Percentiles rank a stretch among this genome's conserved stretches.
Conservation (phyloP, 2,329 filamentous ascomycete genomes). For the Myriangium duriaei region DNA sequence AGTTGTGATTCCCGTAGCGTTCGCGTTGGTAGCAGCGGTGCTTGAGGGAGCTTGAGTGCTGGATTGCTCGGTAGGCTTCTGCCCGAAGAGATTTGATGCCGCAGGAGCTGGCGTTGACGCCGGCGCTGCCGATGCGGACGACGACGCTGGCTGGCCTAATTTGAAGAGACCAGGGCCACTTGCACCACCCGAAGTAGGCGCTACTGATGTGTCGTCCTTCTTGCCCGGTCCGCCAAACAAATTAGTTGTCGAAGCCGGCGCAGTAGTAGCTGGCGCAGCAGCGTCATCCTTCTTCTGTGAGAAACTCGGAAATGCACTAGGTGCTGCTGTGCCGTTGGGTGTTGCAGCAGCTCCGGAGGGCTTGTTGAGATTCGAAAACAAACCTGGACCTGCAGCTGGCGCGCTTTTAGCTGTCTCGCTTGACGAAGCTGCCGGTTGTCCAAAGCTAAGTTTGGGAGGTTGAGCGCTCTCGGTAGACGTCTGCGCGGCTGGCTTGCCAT, state of each 20-base stretch:
- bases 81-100: conserved; percentile 10
- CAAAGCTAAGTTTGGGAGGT: conserved; percentile 2
- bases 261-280: conserved; percentile 8
- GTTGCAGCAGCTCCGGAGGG: conserved; percentile 1
- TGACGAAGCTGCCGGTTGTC: conserved; percentile 6
- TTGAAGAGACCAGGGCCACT: conserved; percentile 9
- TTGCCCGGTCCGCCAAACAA: conserved; percentile 4
- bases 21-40: conserved; percentile 14
- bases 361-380: conserved; percentile 5
- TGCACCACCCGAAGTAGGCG: conserved; percentile 7
- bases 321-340: not conserved
- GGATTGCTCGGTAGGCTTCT: conserved; percentile 11
- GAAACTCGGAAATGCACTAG: conserved; percentile 7
- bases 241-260: not conserved
- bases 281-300: conserved; percentile 12
- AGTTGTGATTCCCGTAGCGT: conserved; percentile 25
- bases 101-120: conserved; percentile 15
- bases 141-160: conserved; percentile 9
- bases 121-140: conserved; percentile 12
- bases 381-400: not conserved
- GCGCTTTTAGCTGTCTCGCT: conserved; percentile 5
- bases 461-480: conserved; percentile 1
- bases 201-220: conserved; percentile 1
- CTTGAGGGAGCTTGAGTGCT: conserved; percentile 3
- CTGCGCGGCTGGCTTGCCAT: conserved; percentile 6